These are phyloP conservation scores for Borovskyia barvae DNA, from an alignment of 208 protist species.

Conservation along the genomic window DNA sequence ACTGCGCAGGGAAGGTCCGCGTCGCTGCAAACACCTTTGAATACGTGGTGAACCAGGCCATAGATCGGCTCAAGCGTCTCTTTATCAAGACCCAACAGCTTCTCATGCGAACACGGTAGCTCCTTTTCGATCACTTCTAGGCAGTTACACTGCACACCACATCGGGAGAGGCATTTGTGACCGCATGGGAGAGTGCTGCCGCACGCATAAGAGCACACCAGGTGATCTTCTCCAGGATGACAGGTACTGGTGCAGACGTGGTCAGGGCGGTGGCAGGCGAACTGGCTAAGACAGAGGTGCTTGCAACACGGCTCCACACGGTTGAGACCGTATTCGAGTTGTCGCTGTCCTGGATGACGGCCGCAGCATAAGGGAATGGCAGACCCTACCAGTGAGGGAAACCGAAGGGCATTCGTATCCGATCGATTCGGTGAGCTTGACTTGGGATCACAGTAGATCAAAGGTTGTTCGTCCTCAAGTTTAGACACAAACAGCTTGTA, in stretches of 20 bases:
- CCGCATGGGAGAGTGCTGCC: slow-evolving; percentile 56
- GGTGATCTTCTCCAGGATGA: slow-evolving; percentile 51
- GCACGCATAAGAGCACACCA: slow-evolving; percentile 64
- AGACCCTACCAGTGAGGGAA: slow-evolving; percentile 63
- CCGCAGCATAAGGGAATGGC: slow-evolving; percentile 78
- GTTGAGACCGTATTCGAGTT: slow-evolving; percentile 55
- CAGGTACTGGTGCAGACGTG: slow-evolving; percentile 70
- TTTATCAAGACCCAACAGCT: slow-evolving; percentile 66
- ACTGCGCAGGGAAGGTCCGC: slow-evolving; percentile 64
- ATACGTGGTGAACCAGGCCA: slow-evolving; percentile 68
- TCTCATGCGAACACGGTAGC: slow-evolving; percentile 67
- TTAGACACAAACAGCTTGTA: slow-evolving; percentile 67
- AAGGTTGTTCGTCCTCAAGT: slow-evolving; percentile 44
- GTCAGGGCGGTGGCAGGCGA: slow-evolving; percentile 45
- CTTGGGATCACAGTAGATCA: slow-evolving; percentile 31
- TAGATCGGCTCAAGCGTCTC: slow-evolving; percentile 73
- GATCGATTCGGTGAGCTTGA: slow-evolving; percentile 4
- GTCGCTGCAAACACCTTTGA: slow-evolving; percentile 77
- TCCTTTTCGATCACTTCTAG: slow-evolving; percentile 64
- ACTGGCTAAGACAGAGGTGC: slow-evolving; percentile 56
- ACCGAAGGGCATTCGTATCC: slow-evolving; percentile 11
- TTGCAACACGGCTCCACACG: slow-evolving; percentile 48
- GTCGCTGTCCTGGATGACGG: slow-evolving; percentile 66
- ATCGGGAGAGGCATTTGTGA: slow-evolving; percentile 68
- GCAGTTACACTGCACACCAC: slow-evolving; percentile 72